These are phyloP conservation scores for Calonectria naviculata DNA, from an alignment of 2,329 filamentous ascomycete genomes.

Conservation along the genomic window DNA sequence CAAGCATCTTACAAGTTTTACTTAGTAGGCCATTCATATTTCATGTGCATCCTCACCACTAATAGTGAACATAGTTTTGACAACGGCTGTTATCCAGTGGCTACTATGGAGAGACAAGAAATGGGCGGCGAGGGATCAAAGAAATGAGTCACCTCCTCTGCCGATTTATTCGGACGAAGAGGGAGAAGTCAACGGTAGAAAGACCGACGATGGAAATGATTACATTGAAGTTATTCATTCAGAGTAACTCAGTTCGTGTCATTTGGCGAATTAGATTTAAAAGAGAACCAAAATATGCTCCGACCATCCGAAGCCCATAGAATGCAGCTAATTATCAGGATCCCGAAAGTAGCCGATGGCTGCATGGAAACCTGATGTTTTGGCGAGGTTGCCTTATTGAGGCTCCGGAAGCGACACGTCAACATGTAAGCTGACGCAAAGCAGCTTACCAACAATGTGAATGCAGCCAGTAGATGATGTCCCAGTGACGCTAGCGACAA, in stretches of 20 bases:
- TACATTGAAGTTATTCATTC: too few relatives aligned
- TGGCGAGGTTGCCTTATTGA: background rate
- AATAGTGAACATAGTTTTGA: background rate
- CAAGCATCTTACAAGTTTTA: slow-evolving; percentile 21
- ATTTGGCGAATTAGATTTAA: too few relatives aligned
- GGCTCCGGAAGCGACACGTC: background rate
- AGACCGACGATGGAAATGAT: background rate
- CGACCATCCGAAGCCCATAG: too few relatives aligned
- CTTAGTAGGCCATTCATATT: slow-evolving; percentile 5
- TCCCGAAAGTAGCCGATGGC: background rate
- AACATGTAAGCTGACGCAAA: background rate
- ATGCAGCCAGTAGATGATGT: background rate
- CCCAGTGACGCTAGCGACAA: background rate
- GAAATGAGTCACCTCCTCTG: background rate
- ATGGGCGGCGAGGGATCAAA: background rate
- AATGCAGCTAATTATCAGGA: background rate
- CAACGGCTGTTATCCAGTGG: background rate
- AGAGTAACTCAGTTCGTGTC: background rate
- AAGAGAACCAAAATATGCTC: too few relatives aligned
- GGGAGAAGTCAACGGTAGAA: background rate
- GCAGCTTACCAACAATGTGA: background rate
- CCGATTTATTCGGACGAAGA: background rate
- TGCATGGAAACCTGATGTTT: background rate
- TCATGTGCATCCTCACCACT: background rate
- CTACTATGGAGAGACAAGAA: background rate